These are phyloP conservation scores for Termitomyces sp. DNA, from an alignment of 768 basidiomycete species.

Conservation along the genomic window DNA sequence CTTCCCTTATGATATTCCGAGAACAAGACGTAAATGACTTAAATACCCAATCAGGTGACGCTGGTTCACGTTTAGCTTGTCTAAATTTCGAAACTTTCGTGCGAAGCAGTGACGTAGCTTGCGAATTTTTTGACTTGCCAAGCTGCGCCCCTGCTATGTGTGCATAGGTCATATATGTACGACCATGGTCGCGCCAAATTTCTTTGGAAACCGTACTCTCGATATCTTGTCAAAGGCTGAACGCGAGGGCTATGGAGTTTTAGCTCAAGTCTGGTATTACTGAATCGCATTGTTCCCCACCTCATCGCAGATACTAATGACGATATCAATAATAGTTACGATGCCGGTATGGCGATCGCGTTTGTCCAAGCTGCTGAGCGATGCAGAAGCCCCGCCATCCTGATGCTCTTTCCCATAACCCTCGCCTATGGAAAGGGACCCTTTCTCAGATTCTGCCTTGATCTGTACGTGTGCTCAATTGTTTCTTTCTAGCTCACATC, in stretches of 20 bases:
- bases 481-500: not conserved
- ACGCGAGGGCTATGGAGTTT: conserved; percentile 39
- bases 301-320: not conserved
- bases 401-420: conserved; percentile 44
- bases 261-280: conserved; percentile 38
- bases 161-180: not conserved
- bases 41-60: no score
- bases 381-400: conserved; percentile 41
- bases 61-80: no score
- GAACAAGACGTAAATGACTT: not conserved
- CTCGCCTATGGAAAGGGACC: conserved; percentile 43
- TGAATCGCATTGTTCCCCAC: not conserved
- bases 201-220: conserved; percentile 34
- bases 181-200: not conserved
- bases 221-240: conserved; percentile 39
- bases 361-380: conserved; percentile 47
- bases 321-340: conserved; percentile 31
- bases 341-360: conserved; percentile 40
- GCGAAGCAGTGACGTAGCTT: conserved; percentile 2
- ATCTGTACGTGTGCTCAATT: conserved; percentile 25
- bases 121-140: not conserved
- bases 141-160: not conserved
- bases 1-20: not conserved
- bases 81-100: not conserved
- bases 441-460: conserved; percentile 41